These are phyloP conservation scores for Lolium multiflorum DNA, from an alignment of 176 grass and related monocot genomes.

Conservation along the genomic window DNA sequence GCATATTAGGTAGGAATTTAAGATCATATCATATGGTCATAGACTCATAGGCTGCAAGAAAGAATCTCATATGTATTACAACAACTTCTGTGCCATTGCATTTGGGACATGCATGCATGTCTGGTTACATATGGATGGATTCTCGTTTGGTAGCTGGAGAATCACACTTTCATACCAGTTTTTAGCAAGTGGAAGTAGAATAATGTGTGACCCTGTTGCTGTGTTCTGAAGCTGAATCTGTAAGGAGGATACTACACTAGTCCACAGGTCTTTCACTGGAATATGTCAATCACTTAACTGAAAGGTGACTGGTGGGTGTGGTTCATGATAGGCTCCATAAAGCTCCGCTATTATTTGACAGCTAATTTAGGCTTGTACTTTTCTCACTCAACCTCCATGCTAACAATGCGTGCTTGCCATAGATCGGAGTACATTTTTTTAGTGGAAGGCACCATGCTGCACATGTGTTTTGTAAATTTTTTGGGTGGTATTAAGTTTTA, in stretches of 20 bases:
- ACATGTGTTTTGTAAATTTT: background rate
- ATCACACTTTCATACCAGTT: conserved; percentile 28
- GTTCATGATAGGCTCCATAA: background rate
- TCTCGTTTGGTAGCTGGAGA: conserved; percentile 34
- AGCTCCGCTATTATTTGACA: background rate
- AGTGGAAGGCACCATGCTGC: background rate
- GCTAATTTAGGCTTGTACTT: background rate
- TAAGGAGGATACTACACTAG: background rate
- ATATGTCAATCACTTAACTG: background rate
- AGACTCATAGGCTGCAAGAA: conserved; percentile 26
- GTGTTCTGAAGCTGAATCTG: conserved; percentile 20
- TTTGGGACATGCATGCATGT: conserved; percentile 29
- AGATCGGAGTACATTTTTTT: background rate
- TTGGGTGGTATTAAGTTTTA: background rate
- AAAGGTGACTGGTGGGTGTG: conserved; percentile 3
- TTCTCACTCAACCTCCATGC: background rate
- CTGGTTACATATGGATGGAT: background rate
- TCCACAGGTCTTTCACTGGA: conserved; percentile 26
- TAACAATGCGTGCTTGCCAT: background rate
- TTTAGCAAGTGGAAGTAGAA: conserved; percentile 39
- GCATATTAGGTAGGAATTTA: conserved; percentile 53
- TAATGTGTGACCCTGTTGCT: conserved; percentile 33
- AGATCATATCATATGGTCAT: conserved; percentile 31
- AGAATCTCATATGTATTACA: background rate
- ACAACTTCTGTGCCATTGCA: conserved; percentile 13